A percentile compares a stretch with the other conserved stretches of the same genome.
phyloP scores from a whole-genome alignment of 805 yeast genomes.

The Zygosaccharomyces bailii region DNA sequence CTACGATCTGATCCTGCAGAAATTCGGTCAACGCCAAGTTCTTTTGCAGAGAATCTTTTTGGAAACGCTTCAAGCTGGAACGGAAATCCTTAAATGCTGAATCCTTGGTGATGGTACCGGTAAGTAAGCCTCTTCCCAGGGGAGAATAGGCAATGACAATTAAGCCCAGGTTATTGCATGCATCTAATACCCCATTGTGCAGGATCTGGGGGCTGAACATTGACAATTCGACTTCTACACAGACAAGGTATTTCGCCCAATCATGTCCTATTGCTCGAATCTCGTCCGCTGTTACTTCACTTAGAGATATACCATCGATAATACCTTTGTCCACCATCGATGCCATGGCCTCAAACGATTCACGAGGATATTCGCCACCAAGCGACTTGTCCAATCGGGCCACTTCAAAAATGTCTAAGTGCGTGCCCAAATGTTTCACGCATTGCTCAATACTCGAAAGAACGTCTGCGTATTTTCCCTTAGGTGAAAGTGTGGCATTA shows the following conservation, averaged over 20 bases:
- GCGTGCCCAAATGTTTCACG: slow-evolving; percentile 43
- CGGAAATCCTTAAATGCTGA: slow-evolving; percentile 35
- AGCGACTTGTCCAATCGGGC: slow-evolving; percentile 60
- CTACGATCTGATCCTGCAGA: slow-evolving; percentile 44
- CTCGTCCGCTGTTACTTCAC: slow-evolving; percentile 66
- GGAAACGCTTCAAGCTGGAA: slow-evolving; percentile 51
- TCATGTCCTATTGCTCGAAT: slow-evolving; percentile 55
- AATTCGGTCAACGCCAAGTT: slow-evolving; percentile 50
- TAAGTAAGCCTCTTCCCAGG: slow-evolving; percentile 70
- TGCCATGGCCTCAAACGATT: slow-evolving; percentile 53
- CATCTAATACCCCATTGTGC: slow-evolving; percentile 58
- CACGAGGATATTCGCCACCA: slow-evolving; percentile 42
- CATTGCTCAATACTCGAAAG: slow-evolving; percentile 45
- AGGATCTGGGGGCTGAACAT: slow-evolving; percentile 61
- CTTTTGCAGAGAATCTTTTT: slow-evolving; percentile 50
- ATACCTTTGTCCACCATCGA: slow-evolving; percentile 60
- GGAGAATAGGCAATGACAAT: slow-evolving; percentile 83
- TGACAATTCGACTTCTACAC: slow-evolving; percentile 78
- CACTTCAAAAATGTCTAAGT: slow-evolving; percentile 59
- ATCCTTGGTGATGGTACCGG: slow-evolving; percentile 51
- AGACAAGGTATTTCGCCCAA: slow-evolving; percentile 49
- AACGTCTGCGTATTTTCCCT: slow-evolving; percentile 48
- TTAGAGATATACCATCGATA: slow-evolving; percentile 67
- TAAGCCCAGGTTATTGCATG: slow-evolving; percentile 53
- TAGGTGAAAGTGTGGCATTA: slow-evolving; percentile 42